phyloP scores from a whole-genome alignment of 1,139 yeast species.

The Blastobotrys arbuscula region DNA sequence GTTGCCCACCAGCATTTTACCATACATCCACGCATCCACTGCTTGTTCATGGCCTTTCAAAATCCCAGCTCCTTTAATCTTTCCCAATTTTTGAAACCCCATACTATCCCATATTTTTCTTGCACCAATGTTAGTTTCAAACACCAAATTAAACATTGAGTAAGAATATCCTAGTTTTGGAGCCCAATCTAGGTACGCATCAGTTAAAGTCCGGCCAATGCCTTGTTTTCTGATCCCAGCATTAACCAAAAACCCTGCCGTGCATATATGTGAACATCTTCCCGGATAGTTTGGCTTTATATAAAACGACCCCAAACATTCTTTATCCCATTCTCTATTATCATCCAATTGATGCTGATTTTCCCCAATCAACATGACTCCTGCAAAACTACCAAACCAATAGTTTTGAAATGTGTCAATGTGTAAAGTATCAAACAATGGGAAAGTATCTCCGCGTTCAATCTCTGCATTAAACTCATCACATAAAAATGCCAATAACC shows the following conservation, averaged over 20 bases:
- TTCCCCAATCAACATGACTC: constrained; percentile 66
- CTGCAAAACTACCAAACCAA: constrained; percentile 87
- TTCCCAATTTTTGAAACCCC: constrained; percentile 71
- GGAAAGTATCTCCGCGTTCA: constrained; percentile 80
- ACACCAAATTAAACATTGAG: constrained; percentile 76
- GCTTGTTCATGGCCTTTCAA: constrained; percentile 78
- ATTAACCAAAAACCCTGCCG: constrained; percentile 82
- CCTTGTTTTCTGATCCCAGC: constrained; percentile 94
- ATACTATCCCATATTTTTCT: constrained; percentile 73
- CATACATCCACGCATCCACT: constrained; percentile 76
- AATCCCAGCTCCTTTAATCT: constrained; percentile 78
- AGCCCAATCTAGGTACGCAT: constrained; percentile 86
- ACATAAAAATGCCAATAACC: constrained; percentile 69
- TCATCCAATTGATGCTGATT: constrained; percentile 18
- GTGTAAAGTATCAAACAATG: constrained; percentile 72
- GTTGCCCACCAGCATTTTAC: constrained; percentile 46
- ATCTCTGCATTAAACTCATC: constrained; percentile 94
- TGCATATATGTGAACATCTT: constrained; percentile 86
- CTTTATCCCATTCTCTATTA: constrained; percentile 66
- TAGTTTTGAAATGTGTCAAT: constrained; percentile 68
- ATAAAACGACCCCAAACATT: constrained; percentile 79
- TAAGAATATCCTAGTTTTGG: constrained; percentile 82
- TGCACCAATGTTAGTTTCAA: constrained; percentile 82
- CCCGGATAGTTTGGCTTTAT: constrained; percentile 91
- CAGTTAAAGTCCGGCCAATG: constrained; percentile 78